phyloP scores from a whole-genome alignment of 78 protist genomes.

The Guillardia theta region DNA sequence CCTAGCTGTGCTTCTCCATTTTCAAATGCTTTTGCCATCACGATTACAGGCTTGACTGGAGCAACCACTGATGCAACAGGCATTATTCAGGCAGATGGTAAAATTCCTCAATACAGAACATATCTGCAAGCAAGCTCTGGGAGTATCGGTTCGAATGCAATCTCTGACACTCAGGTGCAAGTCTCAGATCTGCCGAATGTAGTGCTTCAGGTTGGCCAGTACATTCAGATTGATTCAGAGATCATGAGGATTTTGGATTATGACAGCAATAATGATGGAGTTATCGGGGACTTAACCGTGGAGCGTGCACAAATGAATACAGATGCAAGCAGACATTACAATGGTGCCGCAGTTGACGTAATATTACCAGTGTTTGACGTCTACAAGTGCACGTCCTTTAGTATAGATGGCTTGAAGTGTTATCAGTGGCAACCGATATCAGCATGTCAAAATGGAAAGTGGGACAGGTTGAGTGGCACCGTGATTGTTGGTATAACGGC shows the following conservation, averaged over 20 bases:
- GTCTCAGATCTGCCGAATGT: neutral
- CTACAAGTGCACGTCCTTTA: neutral
- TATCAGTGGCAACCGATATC: neutral
- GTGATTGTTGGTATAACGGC: neutral
- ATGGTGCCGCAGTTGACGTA: neutral
- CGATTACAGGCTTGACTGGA: too few relatives aligned
- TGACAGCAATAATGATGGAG: neutral
- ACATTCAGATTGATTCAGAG: neutral
- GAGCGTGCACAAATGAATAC: neutral
- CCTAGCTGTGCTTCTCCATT: too few relatives aligned
- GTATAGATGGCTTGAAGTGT: neutral
- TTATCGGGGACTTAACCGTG: neutral
- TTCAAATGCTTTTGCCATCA: too few relatives aligned
- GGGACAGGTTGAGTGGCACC: neutral
- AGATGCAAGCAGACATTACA: neutral
- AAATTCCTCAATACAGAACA: too few relatives aligned
- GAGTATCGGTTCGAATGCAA: too few relatives aligned
- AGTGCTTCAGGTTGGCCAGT: neutral
- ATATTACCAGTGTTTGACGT: neutral
- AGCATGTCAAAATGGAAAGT: neutral
- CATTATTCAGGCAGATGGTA: too few relatives aligned
- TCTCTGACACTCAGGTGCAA: too few relatives aligned
- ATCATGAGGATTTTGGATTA: neutral
- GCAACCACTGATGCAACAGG: too few relatives aligned
- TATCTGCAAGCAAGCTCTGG: too few relatives aligned